Conservation (phyloP, 345 rosid genomes). For the Citrus trifoliata region DNA sequence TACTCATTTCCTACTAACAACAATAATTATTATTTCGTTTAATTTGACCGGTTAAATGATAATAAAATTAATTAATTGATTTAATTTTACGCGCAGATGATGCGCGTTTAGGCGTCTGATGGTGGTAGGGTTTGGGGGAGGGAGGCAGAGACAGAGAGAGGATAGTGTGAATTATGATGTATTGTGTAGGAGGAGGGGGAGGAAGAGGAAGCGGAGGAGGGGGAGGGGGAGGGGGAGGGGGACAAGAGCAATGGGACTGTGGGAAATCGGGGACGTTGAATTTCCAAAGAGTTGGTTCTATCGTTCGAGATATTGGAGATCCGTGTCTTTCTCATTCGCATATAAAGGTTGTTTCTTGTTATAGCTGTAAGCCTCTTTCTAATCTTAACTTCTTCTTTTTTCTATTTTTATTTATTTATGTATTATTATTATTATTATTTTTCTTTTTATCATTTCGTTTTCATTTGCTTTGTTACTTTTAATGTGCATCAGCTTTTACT, state of each 20-base stretch:
- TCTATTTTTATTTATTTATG: too few relatives aligned
- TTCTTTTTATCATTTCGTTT: not conserved
- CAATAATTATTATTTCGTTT: not conserved
- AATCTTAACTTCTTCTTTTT: not conserved
- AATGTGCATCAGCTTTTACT: not conserved
- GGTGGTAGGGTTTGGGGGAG: slow-evolving; percentile 18
- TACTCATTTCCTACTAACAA: not conserved
- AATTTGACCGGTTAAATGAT: not conserved
- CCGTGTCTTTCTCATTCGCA: slow-evolving; percentile 75
- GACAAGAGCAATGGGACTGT: slow-evolving; percentile 62
- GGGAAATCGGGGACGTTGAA: slow-evolving; percentile 55
- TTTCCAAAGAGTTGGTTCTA: slow-evolving; percentile 68
- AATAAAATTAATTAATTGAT: not conserved
- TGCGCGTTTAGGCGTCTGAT: slow-evolving; percentile 24
- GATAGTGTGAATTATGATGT: slow-evolving; percentile 45
- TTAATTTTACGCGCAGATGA: slow-evolving; percentile 8
- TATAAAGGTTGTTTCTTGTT: slow-evolving; percentile 57
- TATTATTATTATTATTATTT: too few relatives aligned
- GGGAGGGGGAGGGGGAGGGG: slow-evolving; percentile 37
- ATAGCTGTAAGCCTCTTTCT: slow-evolving; percentile 40
- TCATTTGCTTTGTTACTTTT: not conserved
- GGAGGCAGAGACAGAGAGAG: slow-evolving; percentile 13
- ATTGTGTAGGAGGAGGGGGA: slow-evolving; percentile 43
- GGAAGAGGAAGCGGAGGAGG: not conserved
- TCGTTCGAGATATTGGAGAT: slow-evolving; percentile 80